These are phyloP conservation scores for Simplicillium sp. DNA, from an alignment of 2,329 filamentous ascomycete species.

Conservation along the genomic window DNA sequence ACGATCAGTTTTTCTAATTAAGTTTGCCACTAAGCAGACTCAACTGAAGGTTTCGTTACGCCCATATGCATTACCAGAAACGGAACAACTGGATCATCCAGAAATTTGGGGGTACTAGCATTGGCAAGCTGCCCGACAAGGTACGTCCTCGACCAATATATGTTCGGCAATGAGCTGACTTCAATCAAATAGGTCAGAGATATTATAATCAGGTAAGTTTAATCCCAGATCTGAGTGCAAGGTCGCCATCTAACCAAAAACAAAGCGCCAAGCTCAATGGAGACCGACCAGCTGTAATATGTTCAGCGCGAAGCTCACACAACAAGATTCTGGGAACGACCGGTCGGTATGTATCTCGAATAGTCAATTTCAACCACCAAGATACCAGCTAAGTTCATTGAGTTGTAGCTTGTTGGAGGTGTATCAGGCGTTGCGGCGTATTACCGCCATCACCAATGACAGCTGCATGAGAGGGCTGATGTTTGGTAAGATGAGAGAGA, in stretches of 20 bases:
- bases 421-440: not conserved
- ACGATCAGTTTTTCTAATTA: too few species aligned
- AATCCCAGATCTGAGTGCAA: not conserved
- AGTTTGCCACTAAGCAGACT: too few species aligned
- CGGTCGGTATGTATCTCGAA: not conserved
- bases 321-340: conserved; percentile 1
- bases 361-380: not conserved
- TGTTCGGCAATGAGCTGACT: not conserved
- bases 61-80: too few species aligned
- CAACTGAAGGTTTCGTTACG: too few species aligned
- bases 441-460: not conserved
- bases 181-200: not conserved
- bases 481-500: too few species aligned
- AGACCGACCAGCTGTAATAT: conserved; percentile 2
- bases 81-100: conserved; percentile 4
- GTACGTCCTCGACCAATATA: not conserved
- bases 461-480: not conserved
- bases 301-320: conserved; percentile 1
- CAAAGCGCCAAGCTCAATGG: not conserved
- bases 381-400: not conserved
- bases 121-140: conserved; percentile 1
- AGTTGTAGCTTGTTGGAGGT: not conserved
- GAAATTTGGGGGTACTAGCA: conserved; percentile 3
- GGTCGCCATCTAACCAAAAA: not conserved
- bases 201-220: not conserved